Percentiles rank a stretch among this genome's conserved stretches.
phyloP scores from a whole-genome alignment of 1,284 basidiomycete genomes.

The Coniophora puteana region DNA sequence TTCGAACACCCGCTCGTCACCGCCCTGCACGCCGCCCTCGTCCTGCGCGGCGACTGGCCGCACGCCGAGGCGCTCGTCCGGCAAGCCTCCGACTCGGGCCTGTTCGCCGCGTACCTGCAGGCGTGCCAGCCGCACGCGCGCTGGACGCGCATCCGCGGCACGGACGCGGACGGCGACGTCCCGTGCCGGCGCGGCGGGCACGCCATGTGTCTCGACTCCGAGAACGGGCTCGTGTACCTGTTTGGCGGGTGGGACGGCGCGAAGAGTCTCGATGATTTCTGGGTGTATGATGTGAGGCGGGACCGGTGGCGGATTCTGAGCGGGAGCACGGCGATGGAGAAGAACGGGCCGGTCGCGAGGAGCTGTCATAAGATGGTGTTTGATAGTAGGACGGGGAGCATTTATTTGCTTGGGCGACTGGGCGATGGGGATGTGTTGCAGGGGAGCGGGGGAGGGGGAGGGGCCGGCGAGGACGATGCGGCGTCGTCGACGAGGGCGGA shows the following conservation, averaged over 20 bases:
- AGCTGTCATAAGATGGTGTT: slow-evolving; percentile 85
- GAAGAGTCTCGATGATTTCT: slow-evolving; percentile 75
- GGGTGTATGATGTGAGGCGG: slow-evolving; percentile 66
- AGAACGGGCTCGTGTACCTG: slow-evolving; percentile 64
- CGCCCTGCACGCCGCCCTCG: slow-evolving; percentile 59
- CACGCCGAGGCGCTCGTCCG: slow-evolving; percentile 53
- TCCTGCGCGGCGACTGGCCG: slow-evolving; percentile 64
- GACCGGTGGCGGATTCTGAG: slow-evolving; percentile 65
- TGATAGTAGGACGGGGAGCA: slow-evolving; percentile 63
- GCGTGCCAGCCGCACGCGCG: slow-evolving; percentile 50
- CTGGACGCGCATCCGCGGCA: slow-evolving; percentile 55
- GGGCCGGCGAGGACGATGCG: slow-evolving; percentile 19
- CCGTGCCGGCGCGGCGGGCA: slow-evolving; percentile 73
- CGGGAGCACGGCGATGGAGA: slow-evolving; percentile 49
- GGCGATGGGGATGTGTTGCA: slow-evolving; percentile 46
- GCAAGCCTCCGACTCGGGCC: slow-evolving; percentile 45
- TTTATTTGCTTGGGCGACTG: slow-evolving; percentile 69
- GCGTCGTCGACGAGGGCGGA: no score
- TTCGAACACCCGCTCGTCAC: slow-evolving; percentile 74
- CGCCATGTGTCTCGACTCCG: slow-evolving; percentile 76
- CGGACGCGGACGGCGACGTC: slow-evolving; percentile 58
- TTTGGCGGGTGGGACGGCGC: slow-evolving; percentile 81
- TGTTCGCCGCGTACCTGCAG: slow-evolving; percentile 59
- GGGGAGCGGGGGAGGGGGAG: slow-evolving; percentile 12
- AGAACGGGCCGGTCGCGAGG: slow-evolving; percentile 66